Evolutionary conservation across 2,329 filamentous ascomycete genomes (phyloP).

Genomic region (Aureobasidium subglaciale): DNA sequence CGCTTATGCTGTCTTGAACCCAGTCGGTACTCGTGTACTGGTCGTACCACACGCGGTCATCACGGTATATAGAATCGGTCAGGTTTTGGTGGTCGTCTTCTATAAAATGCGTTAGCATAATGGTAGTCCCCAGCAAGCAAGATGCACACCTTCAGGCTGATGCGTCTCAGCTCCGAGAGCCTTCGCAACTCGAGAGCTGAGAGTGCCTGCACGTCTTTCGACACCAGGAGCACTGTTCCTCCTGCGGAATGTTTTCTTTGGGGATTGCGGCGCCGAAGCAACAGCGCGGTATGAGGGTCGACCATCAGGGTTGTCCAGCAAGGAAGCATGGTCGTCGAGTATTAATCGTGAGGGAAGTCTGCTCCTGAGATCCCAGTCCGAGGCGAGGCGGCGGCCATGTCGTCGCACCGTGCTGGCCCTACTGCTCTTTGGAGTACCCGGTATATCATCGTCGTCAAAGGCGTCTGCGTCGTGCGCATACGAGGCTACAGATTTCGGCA

Average conservation of each 20-base stretch:
- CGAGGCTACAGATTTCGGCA: slow-evolving; percentile 30
- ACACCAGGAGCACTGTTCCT: not conserved
- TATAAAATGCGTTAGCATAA: not conserved
- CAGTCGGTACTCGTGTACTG: slow-evolving; percentile 97
- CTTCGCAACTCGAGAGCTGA: slow-evolving; percentile 44
- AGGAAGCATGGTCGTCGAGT: slow-evolving; percentile 40
- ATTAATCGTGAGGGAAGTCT: slow-evolving; percentile 24
- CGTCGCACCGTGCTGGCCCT: not conserved
- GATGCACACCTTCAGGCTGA: not conserved
- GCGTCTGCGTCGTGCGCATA: slow-evolving; percentile 17
- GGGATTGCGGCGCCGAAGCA: slow-evolving; percentile 25
- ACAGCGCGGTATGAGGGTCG: slow-evolving; percentile 38
- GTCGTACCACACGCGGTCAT: slow-evolving; percentile 96
- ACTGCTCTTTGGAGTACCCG: not conserved
- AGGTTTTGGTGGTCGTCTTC: slow-evolving; percentile 49
- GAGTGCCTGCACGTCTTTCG: slow-evolving; percentile 16
- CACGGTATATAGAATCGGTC: slow-evolving; percentile 59
- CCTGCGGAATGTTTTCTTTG: slow-evolving; percentile 2
- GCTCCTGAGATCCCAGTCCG: slow-evolving; percentile 30
- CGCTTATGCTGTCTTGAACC: slow-evolving; percentile 95
- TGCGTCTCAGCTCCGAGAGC: slow-evolving; percentile 38
- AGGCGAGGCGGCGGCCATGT: slow-evolving; percentile 18
- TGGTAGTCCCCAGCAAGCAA: not conserved
- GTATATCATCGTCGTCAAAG: not conserved
- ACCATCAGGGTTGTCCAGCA: slow-evolving; percentile 36